Base-by-base conservation (phyloP, 176 grass and related monocot species). In the Carex parvula region DNA sequence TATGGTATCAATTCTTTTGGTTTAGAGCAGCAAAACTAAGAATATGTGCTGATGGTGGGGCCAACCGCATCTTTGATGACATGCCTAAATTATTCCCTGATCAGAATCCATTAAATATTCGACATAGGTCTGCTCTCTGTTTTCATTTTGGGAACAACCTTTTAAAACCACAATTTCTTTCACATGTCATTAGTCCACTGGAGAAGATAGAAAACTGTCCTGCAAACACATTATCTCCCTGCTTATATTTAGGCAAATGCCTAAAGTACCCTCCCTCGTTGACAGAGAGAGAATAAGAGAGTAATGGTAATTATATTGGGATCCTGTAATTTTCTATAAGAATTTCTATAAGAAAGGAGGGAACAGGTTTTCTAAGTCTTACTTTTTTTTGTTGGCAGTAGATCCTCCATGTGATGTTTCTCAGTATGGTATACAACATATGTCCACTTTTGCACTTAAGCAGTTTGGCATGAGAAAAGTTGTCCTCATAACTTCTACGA, bases 21-120 rank as follows among this genome's bases (percentile, higher is more conserved):
- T 91, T 85, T 94, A 94, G 92, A 91, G 84, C 87, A 94, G 89
- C 92, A 91, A 85, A 91, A 52, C 63, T 89, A 60, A 89, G 85
- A 84, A 91, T 94, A 72, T 94, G 92, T 63, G 92, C 92, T 1
- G 89, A 94, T 84, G 92, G 92, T 85, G 92, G 92, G 79, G 92
- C 92, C 84, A 91, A 94, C 83, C 89, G 61, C 58, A 84, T 94
- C 83, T 94, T 91, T 83, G 85, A 94, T 85, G 87, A 87, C 64
- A 91, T 94, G 87, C 86, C 86, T 84, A 84, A 94, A 70, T 71
- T 94, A 77, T 89, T 78, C 33, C 82, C 84, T 83, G 79, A 91
- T 70, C 79, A 77, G 84, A 84, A 89, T 56, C 16, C 85, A 78
- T 84, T 86, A 83, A 79, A 60, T 33, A 74, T 67, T 56, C 84